Conservation (phyloP, 139 green algal genomes). For the Tetradesmus lagerheimii region DNA sequence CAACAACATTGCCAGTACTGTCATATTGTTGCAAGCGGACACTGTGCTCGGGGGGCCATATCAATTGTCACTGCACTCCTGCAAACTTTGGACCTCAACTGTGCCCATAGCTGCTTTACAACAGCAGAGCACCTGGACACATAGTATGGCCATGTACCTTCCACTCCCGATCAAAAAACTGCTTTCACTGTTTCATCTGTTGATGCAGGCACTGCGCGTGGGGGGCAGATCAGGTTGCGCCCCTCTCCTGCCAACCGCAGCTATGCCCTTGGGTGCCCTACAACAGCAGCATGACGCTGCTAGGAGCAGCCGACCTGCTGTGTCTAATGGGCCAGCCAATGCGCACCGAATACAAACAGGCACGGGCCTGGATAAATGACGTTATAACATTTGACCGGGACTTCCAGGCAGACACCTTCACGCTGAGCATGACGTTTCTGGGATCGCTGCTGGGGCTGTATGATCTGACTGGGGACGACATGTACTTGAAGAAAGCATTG, state of each 20-base stretch:
- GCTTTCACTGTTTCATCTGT: neutral
- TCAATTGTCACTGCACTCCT: too few relatives aligned
- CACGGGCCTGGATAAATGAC: neutral
- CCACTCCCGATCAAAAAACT: neutral
- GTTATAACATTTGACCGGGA: neutral
- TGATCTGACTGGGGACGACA: neutral
- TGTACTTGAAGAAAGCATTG: neutral
- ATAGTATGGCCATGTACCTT: neutral
- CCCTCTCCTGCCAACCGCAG: neutral
- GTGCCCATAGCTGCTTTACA: too few relatives aligned
- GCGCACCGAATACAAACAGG: neutral
- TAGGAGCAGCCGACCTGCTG: neutral
- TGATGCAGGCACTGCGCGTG: neutral
- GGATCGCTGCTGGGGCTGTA: neutral
- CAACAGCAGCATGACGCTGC: neutral
- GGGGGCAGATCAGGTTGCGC: neutral
- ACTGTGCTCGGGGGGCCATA: too few relatives aligned
- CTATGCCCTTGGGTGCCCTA: neutral
- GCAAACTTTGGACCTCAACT: too few relatives aligned
- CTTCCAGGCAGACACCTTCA: neutral
- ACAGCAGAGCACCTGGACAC: neutral
- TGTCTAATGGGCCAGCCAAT: neutral
- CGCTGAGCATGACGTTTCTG: neutral
- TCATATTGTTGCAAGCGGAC: too few relatives aligned
- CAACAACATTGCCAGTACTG: too few relatives aligned